Evolutionary conservation across 768 basidiomycete species (phyloP).

Genomic region (Lyophyllum decastes): DNA sequence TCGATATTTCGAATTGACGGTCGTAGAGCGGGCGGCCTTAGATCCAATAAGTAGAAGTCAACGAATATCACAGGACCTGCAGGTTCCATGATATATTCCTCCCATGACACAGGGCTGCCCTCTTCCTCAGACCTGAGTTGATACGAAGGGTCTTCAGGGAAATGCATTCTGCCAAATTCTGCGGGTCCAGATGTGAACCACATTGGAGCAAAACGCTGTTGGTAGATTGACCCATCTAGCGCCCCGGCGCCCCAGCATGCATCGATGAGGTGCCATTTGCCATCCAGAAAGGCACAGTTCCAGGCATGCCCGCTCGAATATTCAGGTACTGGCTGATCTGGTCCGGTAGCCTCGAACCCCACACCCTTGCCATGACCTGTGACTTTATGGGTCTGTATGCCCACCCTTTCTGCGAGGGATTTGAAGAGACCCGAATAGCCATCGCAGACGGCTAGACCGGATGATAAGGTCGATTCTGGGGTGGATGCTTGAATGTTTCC

Average conservation of each 20-base stretch:
- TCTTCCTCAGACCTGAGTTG: slow-evolving; percentile 41
- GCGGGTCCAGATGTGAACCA: slow-evolving; percentile 44
- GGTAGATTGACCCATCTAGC: slow-evolving; percentile 34
- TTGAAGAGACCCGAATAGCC: slow-evolving; percentile 49
- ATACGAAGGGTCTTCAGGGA: slow-evolving; percentile 43
- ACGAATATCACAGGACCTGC: slow-evolving; percentile 36
- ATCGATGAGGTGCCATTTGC: slow-evolving; percentile 48
- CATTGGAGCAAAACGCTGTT: slow-evolving; percentile 34
- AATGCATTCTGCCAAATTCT: slow-evolving; percentile 47
- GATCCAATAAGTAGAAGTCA: slow-evolving; percentile 35
- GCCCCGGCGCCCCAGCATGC: slow-evolving; percentile 52
- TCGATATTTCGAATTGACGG: slow-evolving; percentile 34
- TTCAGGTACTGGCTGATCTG: slow-evolving; percentile 35
- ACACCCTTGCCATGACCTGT: slow-evolving; percentile 49
- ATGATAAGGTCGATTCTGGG: slow-evolving; percentile 37
- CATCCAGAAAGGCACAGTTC: slow-evolving; percentile 46
- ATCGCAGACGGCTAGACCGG: slow-evolving; percentile 50
- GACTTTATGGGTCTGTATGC: slow-evolving; percentile 41
- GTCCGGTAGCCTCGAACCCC: slow-evolving; percentile 34
- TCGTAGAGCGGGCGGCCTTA: slow-evolving; percentile 33
- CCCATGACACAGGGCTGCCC: slow-evolving; percentile 41
- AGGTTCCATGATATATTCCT: slow-evolving; percentile 44
- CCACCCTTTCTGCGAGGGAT: slow-evolving; percentile 37
- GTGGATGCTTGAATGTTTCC: slow-evolving; percentile 38
- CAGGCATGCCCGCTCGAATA: slow-evolving; percentile 46